Percentiles rank a stretch among this genome's conserved stretches.
Conservation (phyloP, 2,329 filamentous ascomycete species). For the Colletotrichum sansevieriae region DNA sequence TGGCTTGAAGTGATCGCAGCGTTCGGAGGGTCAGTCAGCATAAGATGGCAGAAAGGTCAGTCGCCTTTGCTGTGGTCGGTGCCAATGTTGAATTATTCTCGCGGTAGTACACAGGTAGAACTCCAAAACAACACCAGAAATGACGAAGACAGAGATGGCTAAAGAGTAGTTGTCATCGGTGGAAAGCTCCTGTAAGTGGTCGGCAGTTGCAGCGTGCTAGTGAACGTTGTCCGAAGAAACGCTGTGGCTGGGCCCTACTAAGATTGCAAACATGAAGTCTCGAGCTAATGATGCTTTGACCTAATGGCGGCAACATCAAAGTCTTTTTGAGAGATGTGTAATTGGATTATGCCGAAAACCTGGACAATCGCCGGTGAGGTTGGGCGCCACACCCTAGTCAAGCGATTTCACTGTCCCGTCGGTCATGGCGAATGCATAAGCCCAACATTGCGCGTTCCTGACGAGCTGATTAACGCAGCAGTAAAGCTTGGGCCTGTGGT, state of each 20-base stretch:
- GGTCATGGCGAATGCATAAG: constrained; percentile 12
- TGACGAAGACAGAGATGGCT: too few relatives aligned
- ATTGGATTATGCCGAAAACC: constrained; percentile 8
- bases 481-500: not conserved
- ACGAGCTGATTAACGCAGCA: constrained; percentile 10
- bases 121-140: too few relatives aligned
- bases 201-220: constrained; percentile 3
- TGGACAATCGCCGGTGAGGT: constrained; percentile 30
- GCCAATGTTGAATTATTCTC: too few relatives aligned
- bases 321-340: not conserved
- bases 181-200: not conserved
- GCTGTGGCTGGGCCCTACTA: constrained; percentile 24
- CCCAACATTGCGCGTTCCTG: not conserved
- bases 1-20: too few relatives aligned
- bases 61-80: too few relatives aligned
- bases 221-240: not conserved
- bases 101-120: too few relatives aligned
- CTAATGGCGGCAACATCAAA: not conserved
- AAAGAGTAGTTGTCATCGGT: not conserved
- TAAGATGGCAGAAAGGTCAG: not conserved
- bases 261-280: constrained; percentile 30
- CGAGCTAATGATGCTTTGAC: constrained; percentile 15
- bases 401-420: constrained; percentile 14
- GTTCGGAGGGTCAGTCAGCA: not conserved
- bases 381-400: not conserved